These are phyloP conservation scores for Austroboletus novae-zelandiae DNA, from an alignment of 1,284 basidiomycete genomes.

Conservation along the genomic window DNA sequence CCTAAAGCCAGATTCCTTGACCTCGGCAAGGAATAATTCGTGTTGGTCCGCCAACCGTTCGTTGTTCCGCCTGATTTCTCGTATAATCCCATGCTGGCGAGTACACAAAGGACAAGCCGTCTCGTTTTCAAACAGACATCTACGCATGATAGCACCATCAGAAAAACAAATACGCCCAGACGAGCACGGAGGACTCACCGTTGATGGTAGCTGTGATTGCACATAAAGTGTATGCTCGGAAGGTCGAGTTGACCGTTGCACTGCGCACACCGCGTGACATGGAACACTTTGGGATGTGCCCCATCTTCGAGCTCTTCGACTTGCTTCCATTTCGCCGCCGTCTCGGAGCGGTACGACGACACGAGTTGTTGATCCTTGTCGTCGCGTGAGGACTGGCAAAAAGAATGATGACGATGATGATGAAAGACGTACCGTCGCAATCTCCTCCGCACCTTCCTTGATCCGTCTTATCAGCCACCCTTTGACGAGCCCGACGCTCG, in stretches of 20 bases:
- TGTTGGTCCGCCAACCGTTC: constrained; percentile 81
- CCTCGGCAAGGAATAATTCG: constrained; percentile 85
- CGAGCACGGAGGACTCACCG: constrained; percentile 46
- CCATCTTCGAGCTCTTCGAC: constrained; percentile 79
- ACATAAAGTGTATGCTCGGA: constrained; percentile 97
- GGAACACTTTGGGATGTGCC: constrained; percentile 83
- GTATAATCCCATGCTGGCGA: constrained; percentile 82
- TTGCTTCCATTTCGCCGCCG: constrained; percentile 76
- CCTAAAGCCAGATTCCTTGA: constrained; percentile 77
- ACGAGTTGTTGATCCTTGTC: constrained; percentile 80
- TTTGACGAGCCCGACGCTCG: constrained; percentile 88
- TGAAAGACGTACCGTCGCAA: constrained; percentile 63
- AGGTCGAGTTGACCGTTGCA: constrained; percentile 89
- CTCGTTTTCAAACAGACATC: too few relatives aligned
- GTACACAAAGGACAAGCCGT: constrained; percentile 33
- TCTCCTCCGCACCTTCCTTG: constrained; percentile 68
- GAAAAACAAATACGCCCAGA: background rate
- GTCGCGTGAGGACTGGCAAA: background rate
- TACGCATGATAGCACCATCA: background rate
- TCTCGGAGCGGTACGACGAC: constrained; percentile 84
- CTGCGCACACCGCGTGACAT: constrained; percentile 87
- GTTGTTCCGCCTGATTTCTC: constrained; percentile 84
- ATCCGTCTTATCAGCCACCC: constrained; percentile 85
- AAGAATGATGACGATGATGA: background rate
- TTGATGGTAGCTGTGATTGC: constrained; percentile 95